Base-by-base conservation (phyloP, 148 eudicot species). In the Heliosperma pusillum region DNA sequence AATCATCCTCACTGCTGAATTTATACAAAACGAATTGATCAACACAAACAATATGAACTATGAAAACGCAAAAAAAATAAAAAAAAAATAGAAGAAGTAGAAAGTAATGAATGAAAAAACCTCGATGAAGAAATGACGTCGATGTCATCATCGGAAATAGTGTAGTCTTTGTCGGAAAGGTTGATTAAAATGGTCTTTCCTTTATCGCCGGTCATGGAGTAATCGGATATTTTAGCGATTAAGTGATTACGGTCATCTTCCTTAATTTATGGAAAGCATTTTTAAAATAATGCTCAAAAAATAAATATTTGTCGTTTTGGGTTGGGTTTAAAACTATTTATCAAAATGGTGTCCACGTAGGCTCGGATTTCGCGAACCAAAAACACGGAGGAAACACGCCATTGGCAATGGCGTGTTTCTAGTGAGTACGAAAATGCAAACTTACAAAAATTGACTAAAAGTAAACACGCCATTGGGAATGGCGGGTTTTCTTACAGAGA, bases 141-240 rank as follows among this genome's bases (percentile, higher is more conserved):
- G 7, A 36, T 69, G 17, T 69, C 58, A 3, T 75, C 82, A 21
- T 59, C 77, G 81, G 71, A 62, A 56, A 65, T 11, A 22, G 12
- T 70, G 40, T 42, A 17, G 26, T 73, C 81, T 52, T 56, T 36
- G 26, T 66, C 30, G 57, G 82, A 74, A 5, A 68, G 74, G 21
- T 74, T 13, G 44, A 79, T 61, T 21, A 79, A 36, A 55, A 74
- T 63, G 57, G 50, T 19, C 55, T 74, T 79, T 20, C 82, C 82
- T 74, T 74, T 79, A 19, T 61, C 68, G 70, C 29, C 40, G 44
- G 77, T 22, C 81, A 73, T 79, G 20, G 72, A 12, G 21, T 24
- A 70, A 55, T 13, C 1, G 19, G 33, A 33, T 24, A 36, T 12
- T 24, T 44, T 59, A 61, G 27, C 4, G 27, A 26, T 26, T 61